These are phyloP conservation scores for Alopecurus myosuroides DNA, from an alignment of 176 grass and related monocot genomes.

Conservation along the genomic window DNA sequence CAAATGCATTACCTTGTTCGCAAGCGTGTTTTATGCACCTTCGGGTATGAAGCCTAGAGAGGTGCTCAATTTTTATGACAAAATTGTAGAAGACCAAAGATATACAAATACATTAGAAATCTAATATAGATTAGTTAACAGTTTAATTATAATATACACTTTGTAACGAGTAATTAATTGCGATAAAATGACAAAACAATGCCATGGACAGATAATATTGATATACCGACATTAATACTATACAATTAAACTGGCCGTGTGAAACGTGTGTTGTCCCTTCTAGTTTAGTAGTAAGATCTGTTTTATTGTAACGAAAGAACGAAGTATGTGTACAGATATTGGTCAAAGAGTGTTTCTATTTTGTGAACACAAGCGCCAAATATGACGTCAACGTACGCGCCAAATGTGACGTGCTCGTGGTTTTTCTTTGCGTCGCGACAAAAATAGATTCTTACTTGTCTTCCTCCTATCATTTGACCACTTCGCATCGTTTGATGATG, in stretches of 20 bases:
- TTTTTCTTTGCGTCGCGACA: neutral
- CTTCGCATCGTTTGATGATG: neutral
- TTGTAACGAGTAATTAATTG: neutral
- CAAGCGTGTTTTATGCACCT: no score
- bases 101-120: neutral
- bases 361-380: neutral
- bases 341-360: neutral
- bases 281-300: neutral
- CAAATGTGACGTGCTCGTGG: neutral
- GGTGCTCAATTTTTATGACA: no score
- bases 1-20: no score
- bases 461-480: neutral
- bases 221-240: neutral
- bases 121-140: neutral
- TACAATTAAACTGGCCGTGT: neutral
- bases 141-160: neutral
- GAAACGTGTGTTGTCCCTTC: neutral
- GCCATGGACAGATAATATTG: neutral
- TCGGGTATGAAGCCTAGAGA: no score
- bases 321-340: neutral
- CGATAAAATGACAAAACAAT: neutral
- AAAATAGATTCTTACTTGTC: neutral
- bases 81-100: neutral
- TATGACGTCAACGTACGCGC: neutral
- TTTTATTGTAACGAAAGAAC: neutral